Evolutionary conservation across 495 filamentous ascomycete species (phyloP).

Genomic region (Neurospora africana): DNA sequence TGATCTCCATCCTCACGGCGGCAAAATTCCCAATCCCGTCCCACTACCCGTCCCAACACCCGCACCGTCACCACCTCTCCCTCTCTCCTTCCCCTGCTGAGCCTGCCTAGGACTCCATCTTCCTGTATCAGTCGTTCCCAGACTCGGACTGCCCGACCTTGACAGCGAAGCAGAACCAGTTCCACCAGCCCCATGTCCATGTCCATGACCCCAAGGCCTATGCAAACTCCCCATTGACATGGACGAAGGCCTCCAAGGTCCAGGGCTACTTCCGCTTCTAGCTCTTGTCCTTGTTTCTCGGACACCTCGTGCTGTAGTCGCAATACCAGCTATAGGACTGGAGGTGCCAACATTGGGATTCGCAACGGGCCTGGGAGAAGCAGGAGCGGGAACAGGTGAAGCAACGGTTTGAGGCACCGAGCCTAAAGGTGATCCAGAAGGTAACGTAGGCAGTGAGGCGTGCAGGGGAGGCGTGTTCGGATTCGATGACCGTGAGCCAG

Average conservation of each 20-base stretch:
- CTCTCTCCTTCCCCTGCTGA: background rate
- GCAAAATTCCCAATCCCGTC: background rate
- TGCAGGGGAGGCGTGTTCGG: background rate
- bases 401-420: background rate
- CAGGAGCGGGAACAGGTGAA: background rate
- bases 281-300: background rate
- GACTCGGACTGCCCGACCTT: background rate
- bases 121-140: background rate
- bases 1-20: background rate
- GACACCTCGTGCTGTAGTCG: background rate
- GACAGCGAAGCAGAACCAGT: background rate
- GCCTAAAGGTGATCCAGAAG: background rate
- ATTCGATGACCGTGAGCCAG: background rate
- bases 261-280: background rate
- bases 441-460: background rate
- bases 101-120: background rate
- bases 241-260: background rate
- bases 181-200: background rate
- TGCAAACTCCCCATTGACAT: background rate
- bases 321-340: no score
- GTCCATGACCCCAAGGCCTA: background rate
- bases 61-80: background rate
- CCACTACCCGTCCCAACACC: background rate
- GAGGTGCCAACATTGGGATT: background rate
- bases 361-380: background rate